Conservation (phyloP, 306 rosid genomes). For the Inga leiocalycina region DNA sequence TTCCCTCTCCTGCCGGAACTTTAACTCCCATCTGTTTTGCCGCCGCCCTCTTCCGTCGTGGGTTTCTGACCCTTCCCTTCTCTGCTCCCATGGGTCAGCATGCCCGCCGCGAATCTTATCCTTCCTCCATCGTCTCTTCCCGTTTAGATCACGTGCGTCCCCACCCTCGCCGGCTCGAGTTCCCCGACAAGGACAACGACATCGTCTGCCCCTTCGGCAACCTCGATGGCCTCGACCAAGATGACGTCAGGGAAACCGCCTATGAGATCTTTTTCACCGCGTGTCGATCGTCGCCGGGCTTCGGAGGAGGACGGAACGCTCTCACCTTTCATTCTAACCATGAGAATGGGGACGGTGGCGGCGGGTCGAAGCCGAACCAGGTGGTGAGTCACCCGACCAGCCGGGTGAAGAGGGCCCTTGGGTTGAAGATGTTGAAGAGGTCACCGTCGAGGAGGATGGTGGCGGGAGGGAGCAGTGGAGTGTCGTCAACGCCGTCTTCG, state of each 20-base stretch:
- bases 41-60: constrained; percentile 26
- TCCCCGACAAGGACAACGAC: constrained; percentile 33
- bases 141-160: constrained; percentile 33
- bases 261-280: constrained; percentile 91
- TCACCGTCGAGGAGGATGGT: constrained; percentile 88
- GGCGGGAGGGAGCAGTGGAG: constrained; percentile 40
- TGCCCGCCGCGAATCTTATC: constrained; percentile 68
- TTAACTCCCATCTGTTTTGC: constrained; percentile 10
- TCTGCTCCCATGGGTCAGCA: constrained; percentile 72
- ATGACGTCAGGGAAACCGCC: constrained; percentile 74
- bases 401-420: constrained; percentile 73
- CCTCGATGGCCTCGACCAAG: constrained; percentile 55
- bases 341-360: constrained; percentile 5
- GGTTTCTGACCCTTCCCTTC: constrained; percentile 34
- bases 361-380: constrained; percentile 27
- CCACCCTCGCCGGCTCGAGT: constrained; percentile 23
- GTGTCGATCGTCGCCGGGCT: constrained; percentile 83
- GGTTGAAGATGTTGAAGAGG: constrained; percentile 82
- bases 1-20: constrained; percentile 39
- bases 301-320: constrained; percentile 71
- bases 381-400: constrained; percentile 81
- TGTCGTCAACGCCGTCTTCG: constrained; percentile 48
- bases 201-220: constrained; percentile 57
- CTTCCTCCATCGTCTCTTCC: constrained; percentile 7
- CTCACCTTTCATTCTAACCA: constrained; percentile 50